Percentiles rank a stretch among this genome's conserved stretches.
Conservation (phyloP, 129 eudicot species). For the Flaveria bidentis region DNA sequence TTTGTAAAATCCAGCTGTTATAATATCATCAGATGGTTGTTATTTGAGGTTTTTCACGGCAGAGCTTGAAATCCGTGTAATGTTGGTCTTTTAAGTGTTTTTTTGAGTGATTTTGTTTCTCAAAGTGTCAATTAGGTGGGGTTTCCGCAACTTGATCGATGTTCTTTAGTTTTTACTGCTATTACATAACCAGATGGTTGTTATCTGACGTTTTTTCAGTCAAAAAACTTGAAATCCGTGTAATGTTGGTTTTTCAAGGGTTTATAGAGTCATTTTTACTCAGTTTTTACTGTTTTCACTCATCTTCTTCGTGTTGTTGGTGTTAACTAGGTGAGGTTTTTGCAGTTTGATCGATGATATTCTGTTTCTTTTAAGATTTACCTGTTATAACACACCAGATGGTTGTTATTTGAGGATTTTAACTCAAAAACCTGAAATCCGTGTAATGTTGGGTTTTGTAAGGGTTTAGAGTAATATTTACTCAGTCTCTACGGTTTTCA, state of each 20-base stretch:
- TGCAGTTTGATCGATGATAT: background rate
- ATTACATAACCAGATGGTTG: background rate
- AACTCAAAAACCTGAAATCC: background rate
- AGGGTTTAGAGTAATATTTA: background rate
- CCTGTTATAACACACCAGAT: background rate
- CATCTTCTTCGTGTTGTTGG: no score
- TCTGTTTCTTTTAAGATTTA: background rate
- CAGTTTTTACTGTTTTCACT: background rate
- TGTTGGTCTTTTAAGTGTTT: constrained; percentile 11
- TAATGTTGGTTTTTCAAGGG: constrained; percentile 15
- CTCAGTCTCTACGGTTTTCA: background rate
- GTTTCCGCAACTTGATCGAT: background rate
- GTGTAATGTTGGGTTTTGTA: constrained; percentile 14
- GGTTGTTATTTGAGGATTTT: background rate
- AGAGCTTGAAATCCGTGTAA: constrained; percentile 10
- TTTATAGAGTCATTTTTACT: background rate
- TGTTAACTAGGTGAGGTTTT: constrained; percentile 12
- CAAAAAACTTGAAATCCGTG: constrained; percentile 4
- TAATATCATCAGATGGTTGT: background rate
- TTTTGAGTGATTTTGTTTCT: background rate
- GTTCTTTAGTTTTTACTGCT: background rate
- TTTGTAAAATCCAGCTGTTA: background rate
- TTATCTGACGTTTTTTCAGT: background rate
- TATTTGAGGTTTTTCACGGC: background rate
- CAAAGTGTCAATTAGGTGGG: constrained; percentile 16